Evolutionary conservation across 2,329 filamentous ascomycete species (phyloP), one percentile per base, ranked within the genome.

Genomic region (Spiromastix sp.): DNA sequence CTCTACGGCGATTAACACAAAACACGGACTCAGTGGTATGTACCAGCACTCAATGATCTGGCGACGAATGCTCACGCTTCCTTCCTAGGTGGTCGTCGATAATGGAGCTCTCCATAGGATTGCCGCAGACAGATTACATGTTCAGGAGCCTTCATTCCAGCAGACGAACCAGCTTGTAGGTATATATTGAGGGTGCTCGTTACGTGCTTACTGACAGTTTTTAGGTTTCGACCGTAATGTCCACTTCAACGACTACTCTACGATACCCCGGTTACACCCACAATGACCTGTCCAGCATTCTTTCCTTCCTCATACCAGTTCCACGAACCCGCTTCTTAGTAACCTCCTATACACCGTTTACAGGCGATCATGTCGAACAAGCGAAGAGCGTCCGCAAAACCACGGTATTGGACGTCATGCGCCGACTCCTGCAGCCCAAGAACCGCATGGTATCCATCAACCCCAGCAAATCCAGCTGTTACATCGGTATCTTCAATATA

Each of bases 221-320:
- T n/a, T 31, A 81, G 75, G 73, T 91, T 3, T 91, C 86, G 5
- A 98, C 93, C 1, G 93, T 98, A 58, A 98, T 98, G 91, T 95
- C 87, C 22, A 91, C 91, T 25, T 93, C 85, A 55, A 98, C 91
- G 3, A 96, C 89, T 7, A 95, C 93, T 2, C 76, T 98, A 33
- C 77, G 91, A 54, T 98, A 98, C 58, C 91, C 91, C 1, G 91
- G 91, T 25, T 98, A 98, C 64, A 98, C 98, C 91, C 91, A 98
- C 69, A 98, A 98, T 60, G 91, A 98, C 56, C 79, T 98, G 11
- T 87, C 94, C 54, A 91, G 89, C 60, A 96, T 98, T 50, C 74
- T 98, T 39, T 91, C 93, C 16, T 93, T 86, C 13, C 72, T 98
- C 27, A 96, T 98, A 42, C 91, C 91, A 2, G 98, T 89, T 0